A percentile compares a stretch with the other conserved stretches of the same genome.
Conservation (phyloP, 495 filamentous ascomycete genomes). For the Tuber borchii region DNA sequence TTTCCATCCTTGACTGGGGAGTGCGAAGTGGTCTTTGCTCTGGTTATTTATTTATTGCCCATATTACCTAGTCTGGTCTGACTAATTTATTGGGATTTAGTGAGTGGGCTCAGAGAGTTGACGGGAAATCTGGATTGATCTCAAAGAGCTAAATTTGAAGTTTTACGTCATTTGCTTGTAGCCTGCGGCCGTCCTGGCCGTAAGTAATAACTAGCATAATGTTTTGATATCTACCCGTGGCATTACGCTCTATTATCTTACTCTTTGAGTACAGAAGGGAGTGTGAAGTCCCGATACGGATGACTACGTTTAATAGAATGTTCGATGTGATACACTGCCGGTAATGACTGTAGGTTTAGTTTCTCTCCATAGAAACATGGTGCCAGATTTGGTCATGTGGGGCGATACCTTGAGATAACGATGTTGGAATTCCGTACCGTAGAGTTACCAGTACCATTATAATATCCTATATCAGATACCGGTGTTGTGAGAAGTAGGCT, state of each 20-base stretch:
- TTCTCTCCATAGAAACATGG: not conserved
- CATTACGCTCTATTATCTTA: not conserved
- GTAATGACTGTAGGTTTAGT: not conserved
- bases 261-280: not conserved
- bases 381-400: not conserved
- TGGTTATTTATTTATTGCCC: not conserved
- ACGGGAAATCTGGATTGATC: slow-evolving; percentile 56
- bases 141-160: slow-evolving; percentile 45
- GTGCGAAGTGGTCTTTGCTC: not conserved
- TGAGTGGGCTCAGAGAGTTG: slow-evolving; percentile 70
- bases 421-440: not conserved
- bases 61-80: not conserved
- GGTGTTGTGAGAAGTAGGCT: not conserved
- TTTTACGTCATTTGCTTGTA: not conserved
- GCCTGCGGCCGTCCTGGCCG: not conserved
- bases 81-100: slow-evolving; percentile 43
- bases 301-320: not conserved
- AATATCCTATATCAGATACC: not conserved
- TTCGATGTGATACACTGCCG: not conserved
- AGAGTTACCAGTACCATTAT: not conserved
- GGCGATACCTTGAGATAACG: not conserved
- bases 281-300: not conserved
- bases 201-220: not conserved
- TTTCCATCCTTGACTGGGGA: not conserved
- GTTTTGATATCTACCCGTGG: not conserved